Conservation (phyloP, 164 flowering plant species). For the Paratinospora sagittata region DNA sequence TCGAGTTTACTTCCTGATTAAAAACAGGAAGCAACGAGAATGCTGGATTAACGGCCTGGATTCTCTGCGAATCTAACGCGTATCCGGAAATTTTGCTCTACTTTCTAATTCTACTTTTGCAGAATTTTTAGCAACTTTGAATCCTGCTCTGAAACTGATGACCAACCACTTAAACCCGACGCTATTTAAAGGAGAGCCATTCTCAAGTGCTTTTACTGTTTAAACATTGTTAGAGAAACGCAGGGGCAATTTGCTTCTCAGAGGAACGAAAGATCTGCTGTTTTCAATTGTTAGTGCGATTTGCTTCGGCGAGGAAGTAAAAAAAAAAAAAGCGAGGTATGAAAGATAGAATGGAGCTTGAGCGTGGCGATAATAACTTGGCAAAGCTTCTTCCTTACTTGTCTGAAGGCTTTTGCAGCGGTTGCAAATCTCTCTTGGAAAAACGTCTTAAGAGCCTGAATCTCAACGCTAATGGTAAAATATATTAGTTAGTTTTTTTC, state of each 20-base stretch:
- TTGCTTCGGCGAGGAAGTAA: too few relatives aligned
- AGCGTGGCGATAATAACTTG: not conserved
- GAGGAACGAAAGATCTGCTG: not conserved
- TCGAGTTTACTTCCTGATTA: too few relatives aligned
- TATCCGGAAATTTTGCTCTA: too few relatives aligned
- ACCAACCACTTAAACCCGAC: too few relatives aligned
- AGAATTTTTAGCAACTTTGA: too few relatives aligned
- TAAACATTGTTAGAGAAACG: too few relatives aligned
- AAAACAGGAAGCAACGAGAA: too few relatives aligned
- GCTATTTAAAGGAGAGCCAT: too few relatives aligned
- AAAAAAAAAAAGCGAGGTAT: not conserved
- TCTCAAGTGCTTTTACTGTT: not conserved
- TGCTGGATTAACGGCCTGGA: too few relatives aligned
- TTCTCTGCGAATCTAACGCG: too few relatives aligned
- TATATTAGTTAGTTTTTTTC: not conserved
- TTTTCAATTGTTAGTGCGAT: not conserved
- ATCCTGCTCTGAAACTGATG: too few relatives aligned
- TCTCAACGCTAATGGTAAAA: not conserved
- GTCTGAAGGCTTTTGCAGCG: conserved; percentile 1
- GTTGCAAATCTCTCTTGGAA: conserved; percentile 3
- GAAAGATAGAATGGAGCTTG: not conserved
- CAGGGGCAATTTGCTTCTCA: not conserved
- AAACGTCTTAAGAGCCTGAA: not conserved
- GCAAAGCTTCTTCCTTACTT: not conserved
- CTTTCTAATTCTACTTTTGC: too few relatives aligned